Evolutionary conservation across 495 filamentous ascomycete species (phyloP), one percentile per base, ranked within the genome.

Genomic region (Hypoxylon fuscum): DNA sequence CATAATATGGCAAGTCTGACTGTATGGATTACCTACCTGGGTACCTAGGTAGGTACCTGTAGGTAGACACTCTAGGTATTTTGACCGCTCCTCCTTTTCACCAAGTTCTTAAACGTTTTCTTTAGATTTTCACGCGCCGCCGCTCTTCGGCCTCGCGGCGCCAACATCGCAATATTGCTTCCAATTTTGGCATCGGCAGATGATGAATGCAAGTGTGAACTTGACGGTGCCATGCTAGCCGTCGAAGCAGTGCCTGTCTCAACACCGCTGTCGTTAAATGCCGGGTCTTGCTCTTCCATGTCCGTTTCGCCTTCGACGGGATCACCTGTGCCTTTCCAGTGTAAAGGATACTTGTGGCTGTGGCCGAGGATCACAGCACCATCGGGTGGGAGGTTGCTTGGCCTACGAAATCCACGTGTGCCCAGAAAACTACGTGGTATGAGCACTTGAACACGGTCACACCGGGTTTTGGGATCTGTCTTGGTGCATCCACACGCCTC

Each of bases 311-410:
- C 44, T 27, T 47, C 49, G 17, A 38, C 37, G 12, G 49, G 62
- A 1, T 40, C 12, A 11, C 57, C 55, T 11, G 15, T 18, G 41
- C 54, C 58, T 18, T 20, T 40, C 62, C 62, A 61, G 9, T 11
- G 20, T 17, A 32, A 27, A 6, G 40, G 45, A 38, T 47, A 64
- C 20, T 15, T 41, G 12, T 20, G 45, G 51, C 50, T 64, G 34
- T 60, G 48, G 12, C 64, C 64, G 10, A 68, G 59, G 31, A 68
- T 25, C 1, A 68, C 22, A 2, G 64, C 60, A 1, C 64, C 64
- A 15, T 29, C 14, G 1, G 50, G 22, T 15, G 6, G 3, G n/a
- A 41, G n/a, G 21, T 31, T 14, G 21, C 25, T 8, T 9, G 37
- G 41, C 8, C 34, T 56, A 21, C 34, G 22, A 18, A 38, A 17